These are phyloP conservation scores for Entonaema liquescens DNA, from an alignment of 495 filamentous ascomycete genomes.

Conservation along the genomic window DNA sequence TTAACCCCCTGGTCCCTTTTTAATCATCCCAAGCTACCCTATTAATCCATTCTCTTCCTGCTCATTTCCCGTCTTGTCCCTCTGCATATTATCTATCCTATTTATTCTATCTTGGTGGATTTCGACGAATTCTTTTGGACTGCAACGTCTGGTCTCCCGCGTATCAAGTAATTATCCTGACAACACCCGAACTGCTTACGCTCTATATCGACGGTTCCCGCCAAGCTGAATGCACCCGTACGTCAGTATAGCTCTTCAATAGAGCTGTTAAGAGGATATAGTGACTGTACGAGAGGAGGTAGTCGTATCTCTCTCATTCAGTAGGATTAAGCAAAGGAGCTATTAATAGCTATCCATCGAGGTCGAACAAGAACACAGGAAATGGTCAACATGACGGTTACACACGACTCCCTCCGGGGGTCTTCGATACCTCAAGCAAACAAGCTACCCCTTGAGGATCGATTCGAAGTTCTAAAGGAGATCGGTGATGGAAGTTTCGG, in stretches of 20 bases:
- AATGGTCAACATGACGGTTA: constrained; percentile 69
- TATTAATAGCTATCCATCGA: not conserved
- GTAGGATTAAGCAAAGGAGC: constrained; percentile 17
- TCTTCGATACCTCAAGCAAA: constrained; percentile 58
- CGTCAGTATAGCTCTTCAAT: constrained; percentile 42
- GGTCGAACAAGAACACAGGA: not conserved
- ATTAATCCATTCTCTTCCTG: constrained; percentile 43
- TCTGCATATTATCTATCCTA: constrained; percentile 17
- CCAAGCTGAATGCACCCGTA: constrained; percentile 44
- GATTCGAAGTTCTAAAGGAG: constrained; percentile 96
- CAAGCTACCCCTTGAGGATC: constrained; percentile 73
- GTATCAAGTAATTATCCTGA: constrained; percentile 25
- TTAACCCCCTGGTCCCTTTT: constrained; percentile 42
- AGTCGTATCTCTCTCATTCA: constrained; percentile 27
- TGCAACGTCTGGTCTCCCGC: constrained; percentile 2
- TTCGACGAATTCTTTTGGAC: constrained; percentile 8
- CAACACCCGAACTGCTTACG: constrained; percentile 5
- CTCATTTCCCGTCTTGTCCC: constrained; percentile 41
- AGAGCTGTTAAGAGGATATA: constrained; percentile 41
- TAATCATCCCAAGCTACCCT: constrained; percentile 45
- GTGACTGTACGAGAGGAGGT: constrained; percentile 34
- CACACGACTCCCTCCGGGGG: constrained; percentile 70
- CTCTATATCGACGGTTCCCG: constrained; percentile 19
- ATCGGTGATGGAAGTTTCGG: constrained; percentile 99
- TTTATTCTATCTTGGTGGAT: constrained; percentile 21